Conservation (phyloP, 208 protist species). For the Leptomonas seymouri region DNA sequence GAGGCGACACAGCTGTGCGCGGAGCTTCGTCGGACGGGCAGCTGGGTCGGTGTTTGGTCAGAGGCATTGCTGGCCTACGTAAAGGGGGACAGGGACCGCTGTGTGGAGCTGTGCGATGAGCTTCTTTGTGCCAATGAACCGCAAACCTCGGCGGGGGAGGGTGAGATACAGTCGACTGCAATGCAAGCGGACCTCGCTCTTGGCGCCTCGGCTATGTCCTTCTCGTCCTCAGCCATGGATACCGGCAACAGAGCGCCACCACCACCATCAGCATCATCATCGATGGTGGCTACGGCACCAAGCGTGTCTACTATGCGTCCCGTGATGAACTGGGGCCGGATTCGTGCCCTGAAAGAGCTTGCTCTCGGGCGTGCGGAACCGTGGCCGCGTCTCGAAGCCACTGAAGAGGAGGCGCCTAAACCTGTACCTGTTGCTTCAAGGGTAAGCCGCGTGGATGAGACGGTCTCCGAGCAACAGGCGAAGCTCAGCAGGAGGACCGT, state of each 20-base stretch:
- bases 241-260: not conserved
- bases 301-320: not conserved
- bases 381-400: slow-evolving; percentile 1
- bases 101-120: slow-evolving; percentile 15
- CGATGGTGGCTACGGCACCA: not conserved
- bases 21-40: slow-evolving; percentile 17
- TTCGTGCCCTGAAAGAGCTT: slow-evolving; percentile 1
- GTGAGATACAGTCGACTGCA: not conserved
- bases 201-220: not conserved
- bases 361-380: not conserved
- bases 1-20: slow-evolving; percentile 20
- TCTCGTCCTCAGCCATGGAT: not conserved
- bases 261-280: not conserved
- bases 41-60: slow-evolving; percentile 28
- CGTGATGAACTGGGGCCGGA: not conserved
- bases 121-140: not conserved
- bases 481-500: not conserved
- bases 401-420: slow-evolving; percentile 1
- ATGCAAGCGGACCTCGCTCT: not conserved
- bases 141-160: not conserved
- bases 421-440: too few relatives aligned
- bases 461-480: too few relatives aligned
- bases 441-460: too few relatives aligned
- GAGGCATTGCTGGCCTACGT: slow-evolving; percentile 27
- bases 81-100: slow-evolving; percentile 14